A percentile compares a stretch with the other conserved stretches of the same genome.
These are phyloP conservation scores for Fusarium mangiferae DNA, from an alignment of 2,329 filamentous ascomycete species.

Conservation along the genomic window DNA sequence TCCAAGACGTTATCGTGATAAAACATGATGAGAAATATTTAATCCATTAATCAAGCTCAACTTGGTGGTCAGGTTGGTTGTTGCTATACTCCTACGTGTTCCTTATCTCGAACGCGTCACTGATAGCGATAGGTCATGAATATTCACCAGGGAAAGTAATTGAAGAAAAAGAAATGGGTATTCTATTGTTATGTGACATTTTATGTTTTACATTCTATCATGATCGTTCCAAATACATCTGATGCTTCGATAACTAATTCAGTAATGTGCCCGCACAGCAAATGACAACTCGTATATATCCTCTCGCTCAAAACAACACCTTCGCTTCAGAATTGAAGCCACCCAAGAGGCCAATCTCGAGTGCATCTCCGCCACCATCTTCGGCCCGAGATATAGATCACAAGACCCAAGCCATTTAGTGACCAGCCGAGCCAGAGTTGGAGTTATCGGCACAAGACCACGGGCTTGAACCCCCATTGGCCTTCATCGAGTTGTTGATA, in stretches of 20 bases:
- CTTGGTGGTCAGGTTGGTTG: accelerated
- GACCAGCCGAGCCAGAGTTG: constrained; percentile 34
- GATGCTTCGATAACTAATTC: neutral
- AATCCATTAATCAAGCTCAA: accelerated
- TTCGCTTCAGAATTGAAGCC: neutral
- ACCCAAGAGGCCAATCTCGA: neutral
- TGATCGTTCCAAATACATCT: neutral
- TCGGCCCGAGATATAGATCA: neutral
- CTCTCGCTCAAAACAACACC: neutral
- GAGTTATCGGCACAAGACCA: constrained; percentile 59
- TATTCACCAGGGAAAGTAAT: neutral
- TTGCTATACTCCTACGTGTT: accelerated
- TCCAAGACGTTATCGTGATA: neutral
- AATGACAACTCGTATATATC: neutral
- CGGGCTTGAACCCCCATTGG: constrained; percentile 48
- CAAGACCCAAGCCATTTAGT: neutral
- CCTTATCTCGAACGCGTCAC: accelerated
- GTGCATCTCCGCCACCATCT: neutral
- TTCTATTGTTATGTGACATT: neutral
- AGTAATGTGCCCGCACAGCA: neutral
- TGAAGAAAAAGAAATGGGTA: neutral
- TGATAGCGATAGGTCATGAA: no score
- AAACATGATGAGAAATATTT: accelerated
- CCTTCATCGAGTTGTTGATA: constrained; percentile 48
- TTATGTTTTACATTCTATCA: neutral